Base-by-base conservation (phyloP, 495 filamentous ascomycete species). In the Pyrenopolyporus hunteri region DNA sequence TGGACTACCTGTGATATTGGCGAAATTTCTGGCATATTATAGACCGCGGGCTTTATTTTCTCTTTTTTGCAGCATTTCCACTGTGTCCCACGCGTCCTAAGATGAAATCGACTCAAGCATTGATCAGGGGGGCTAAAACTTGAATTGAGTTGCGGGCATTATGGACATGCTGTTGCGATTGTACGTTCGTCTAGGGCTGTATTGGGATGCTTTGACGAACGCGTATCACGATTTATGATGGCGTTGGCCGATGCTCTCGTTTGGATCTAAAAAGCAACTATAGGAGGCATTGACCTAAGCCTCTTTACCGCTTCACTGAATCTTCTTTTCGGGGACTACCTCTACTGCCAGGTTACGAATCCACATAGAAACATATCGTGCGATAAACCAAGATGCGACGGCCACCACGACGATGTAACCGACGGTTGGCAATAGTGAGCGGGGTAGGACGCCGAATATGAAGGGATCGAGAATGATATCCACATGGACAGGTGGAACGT, bases 381-480 rank as follows among this genome's bases (percentile, higher is more conserved):
- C 72, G 3, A 80, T 36, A 57, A 83, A 74, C 63, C 78, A 81
- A 14, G 83, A 81, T 17, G 78, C 47, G 36, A 80, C 62, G 7
- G 82, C 81, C 55, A 92, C 80, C 16, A 81, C 60, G 4, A 78
- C 57, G 44, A 89, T 77, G 71, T 86, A 90, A 19, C 66, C 70
- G 23, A 80, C 83, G 9, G 88, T 93, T 32, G 85, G 85, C 11
- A 89, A 66, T 14, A 94, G 73, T 14, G 88, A 90, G 44, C 80
- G 76, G 7, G 90, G 90, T 57, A 93, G 78, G 5, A 89, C 64
- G 73, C 91, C 90, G 61, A 84, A 74, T 31, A 92, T 37, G 59
- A 85, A 97, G 16, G 92, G 91, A 75, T 98, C 94, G 19, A 98
- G 84, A 70, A 97, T 91, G 47, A 98, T 81, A 72, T 98, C 93